Conservation (phyloP, 2,329 filamentous ascomycete genomes). For the Claviceps arundinis region DNA sequence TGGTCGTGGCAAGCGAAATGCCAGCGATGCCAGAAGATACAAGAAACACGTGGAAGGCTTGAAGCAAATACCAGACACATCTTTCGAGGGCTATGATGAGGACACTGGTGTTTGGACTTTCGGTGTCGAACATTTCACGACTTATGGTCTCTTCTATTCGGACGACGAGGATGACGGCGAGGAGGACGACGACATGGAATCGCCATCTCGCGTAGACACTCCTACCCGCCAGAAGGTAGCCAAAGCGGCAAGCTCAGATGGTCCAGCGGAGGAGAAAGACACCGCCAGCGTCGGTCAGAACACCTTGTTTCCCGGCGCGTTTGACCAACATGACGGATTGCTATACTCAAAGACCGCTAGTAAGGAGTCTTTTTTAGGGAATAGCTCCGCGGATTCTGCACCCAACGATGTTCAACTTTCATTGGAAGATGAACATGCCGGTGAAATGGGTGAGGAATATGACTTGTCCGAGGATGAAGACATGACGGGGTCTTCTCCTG, state of each 20-base stretch:
- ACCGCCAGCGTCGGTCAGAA: constrained; percentile 42
- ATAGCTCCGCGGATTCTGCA: constrained; percentile 74
- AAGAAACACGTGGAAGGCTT: constrained; percentile 75
- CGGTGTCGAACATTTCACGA: constrained; percentile 90
- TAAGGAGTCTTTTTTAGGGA: constrained; percentile 79
- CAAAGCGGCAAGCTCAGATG: constrained; percentile 11
- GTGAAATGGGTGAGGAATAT: constrained; percentile 61
- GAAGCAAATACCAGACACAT: constrained; percentile 64
- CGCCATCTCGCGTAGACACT: constrained; percentile 1
- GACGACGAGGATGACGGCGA: constrained; percentile 55
- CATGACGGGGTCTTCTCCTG: constrained; percentile 66
- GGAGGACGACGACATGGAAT: constrained; percentile 35
- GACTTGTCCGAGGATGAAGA: constrained; percentile 57
- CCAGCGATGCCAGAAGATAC: constrained; percentile 47
- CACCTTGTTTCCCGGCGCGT: constrained; percentile 61
- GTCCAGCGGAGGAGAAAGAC: constrained; percentile 34
- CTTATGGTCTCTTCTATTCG: constrained; percentile 75
- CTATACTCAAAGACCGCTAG: constrained; percentile 43
- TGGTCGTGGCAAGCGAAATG: constrained; percentile 40
- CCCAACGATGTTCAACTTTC: constrained; percentile 46
- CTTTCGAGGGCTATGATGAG: constrained; percentile 67
- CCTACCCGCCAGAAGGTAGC: constrained; percentile 10
- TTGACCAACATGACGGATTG: constrained; percentile 47
- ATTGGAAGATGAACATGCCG: constrained; percentile 42
- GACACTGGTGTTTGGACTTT: constrained; percentile 83